Conservation (phyloP, 805 yeast species). For the Ogataea zsoltii region DNA sequence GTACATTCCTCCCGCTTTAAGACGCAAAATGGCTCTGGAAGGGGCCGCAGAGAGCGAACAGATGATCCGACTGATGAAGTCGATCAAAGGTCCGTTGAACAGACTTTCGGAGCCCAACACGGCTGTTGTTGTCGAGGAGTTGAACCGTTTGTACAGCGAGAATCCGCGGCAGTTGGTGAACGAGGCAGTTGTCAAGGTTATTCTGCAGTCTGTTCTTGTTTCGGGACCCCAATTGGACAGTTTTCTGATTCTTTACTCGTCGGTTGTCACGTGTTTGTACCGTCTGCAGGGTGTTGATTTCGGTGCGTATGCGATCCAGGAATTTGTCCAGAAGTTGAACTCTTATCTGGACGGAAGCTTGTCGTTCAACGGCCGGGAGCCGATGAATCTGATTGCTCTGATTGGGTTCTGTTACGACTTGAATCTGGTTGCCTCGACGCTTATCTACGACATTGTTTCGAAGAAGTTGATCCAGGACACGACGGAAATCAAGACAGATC, state of each 20-base stretch:
- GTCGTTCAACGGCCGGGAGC: conserved; percentile 34
- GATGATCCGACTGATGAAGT: conserved; percentile 50
- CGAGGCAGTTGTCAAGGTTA: conserved; percentile 60
- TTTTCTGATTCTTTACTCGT: conserved; percentile 77
- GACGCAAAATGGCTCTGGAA: conserved; percentile 51
- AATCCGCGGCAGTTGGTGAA: conserved; percentile 82
- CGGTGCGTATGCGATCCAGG: conserved; percentile 84
- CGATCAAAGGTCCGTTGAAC: conserved; percentile 82
- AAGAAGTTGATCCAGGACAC: conserved; percentile 40
- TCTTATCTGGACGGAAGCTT: conserved; percentile 33
- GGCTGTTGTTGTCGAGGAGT: conserved; percentile 63
- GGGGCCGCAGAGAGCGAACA: conserved; percentile 43
- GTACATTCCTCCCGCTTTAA: conserved; percentile 86
- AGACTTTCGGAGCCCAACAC: conserved; percentile 88
- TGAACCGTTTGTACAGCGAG: conserved; percentile 60
- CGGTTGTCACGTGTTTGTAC: conserved; percentile 72
- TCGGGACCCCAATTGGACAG: conserved; percentile 74
- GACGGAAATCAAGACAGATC: conserved; percentile 73
- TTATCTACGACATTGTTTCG: conserved; percentile 75
- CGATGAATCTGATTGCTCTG: conserved; percentile 63
- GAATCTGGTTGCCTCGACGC: conserved; percentile 69
- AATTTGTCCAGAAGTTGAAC: conserved; percentile 71
- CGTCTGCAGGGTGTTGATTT: conserved; percentile 81
- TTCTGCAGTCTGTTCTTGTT: conserved; percentile 62
- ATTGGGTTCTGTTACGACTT: conserved; percentile 76